Evolutionary conservation across 1,284 basidiomycete species (phyloP).

Genomic region (Neonothopanus nambi): DNA sequence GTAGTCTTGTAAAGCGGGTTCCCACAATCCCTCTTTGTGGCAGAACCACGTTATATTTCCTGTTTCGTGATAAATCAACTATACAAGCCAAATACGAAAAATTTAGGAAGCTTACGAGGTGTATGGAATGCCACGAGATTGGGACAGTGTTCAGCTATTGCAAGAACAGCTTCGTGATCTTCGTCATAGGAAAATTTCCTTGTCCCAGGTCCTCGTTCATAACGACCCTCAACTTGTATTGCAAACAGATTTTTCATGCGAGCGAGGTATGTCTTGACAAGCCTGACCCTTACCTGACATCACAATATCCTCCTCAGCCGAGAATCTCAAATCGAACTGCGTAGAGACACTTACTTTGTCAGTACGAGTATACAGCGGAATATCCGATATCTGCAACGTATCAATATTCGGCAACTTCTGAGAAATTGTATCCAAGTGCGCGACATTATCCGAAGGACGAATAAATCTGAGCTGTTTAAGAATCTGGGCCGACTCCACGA

Average conservation of each 20-base stretch:
- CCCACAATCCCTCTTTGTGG: neutral
- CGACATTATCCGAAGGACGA: neutral
- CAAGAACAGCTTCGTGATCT: neutral
- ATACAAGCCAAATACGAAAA: neutral
- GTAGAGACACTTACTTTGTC: neutral
- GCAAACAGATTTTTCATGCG: neutral
- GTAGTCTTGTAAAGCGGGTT: neutral
- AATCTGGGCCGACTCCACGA: neutral
- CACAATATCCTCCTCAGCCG: neutral
- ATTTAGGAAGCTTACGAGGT: neutral
- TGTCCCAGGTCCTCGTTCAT: neutral
- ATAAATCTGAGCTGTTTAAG: neutral
- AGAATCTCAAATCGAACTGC: neutral
- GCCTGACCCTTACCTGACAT: neutral
- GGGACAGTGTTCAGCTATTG: neutral
- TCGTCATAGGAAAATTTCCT: neutral
- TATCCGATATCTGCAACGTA: neutral
- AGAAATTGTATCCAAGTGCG: neutral
- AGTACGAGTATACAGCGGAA: neutral
- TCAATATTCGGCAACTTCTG: neutral
- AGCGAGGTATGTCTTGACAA: neutral
- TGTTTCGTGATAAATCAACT: too few relatives aligned
- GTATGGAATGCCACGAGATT: neutral
- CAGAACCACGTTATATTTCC: neutral
- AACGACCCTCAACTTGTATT: neutral